Conservation (phyloP, 83 land plant species). For the Picea mariana region DNA sequence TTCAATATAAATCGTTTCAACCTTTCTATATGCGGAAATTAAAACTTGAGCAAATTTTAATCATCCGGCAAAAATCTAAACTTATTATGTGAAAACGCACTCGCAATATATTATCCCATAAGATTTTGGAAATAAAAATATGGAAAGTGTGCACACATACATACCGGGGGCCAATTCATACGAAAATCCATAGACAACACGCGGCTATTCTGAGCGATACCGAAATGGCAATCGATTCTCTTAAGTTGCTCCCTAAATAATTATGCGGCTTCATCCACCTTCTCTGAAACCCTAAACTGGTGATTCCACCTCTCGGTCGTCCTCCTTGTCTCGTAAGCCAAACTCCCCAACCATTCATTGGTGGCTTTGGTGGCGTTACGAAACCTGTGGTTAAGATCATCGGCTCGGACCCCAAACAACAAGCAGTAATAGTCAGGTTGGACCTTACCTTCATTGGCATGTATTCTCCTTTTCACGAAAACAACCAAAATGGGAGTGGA, state of each 20-base stretch:
- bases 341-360: constrained; percentile 69
- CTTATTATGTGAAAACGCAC: too few relatives aligned
- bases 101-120: too few relatives aligned
- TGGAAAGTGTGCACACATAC: neutral
- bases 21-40: too few relatives aligned
- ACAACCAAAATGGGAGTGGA: too few relatives aligned
- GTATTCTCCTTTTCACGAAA: too few relatives aligned
- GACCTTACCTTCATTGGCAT: too few relatives aligned
- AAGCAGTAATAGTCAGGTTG: too few relatives aligned
- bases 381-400: neutral
- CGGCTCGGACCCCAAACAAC: too few relatives aligned
- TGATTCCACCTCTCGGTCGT: constrained; percentile 70
- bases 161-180: constrained; percentile 87
- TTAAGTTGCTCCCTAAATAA: constrained; percentile 55
- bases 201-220: constrained; percentile 59
- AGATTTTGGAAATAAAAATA: too few relatives aligned
- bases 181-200: constrained; percentile 61
- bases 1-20: too few relatives aligned
- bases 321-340: constrained; percentile 67
- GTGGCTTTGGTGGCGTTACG: constrained; percentile 23
- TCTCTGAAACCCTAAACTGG: constrained; percentile 52
- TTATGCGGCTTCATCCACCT: constrained; percentile 38
- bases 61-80: too few relatives aligned
- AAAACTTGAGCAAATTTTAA: too few relatives aligned
- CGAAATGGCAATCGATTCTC: constrained; percentile 67